phyloP scores from a whole-genome alignment of 108 stramenopile species.

The Parietichytrium sp. region DNA sequence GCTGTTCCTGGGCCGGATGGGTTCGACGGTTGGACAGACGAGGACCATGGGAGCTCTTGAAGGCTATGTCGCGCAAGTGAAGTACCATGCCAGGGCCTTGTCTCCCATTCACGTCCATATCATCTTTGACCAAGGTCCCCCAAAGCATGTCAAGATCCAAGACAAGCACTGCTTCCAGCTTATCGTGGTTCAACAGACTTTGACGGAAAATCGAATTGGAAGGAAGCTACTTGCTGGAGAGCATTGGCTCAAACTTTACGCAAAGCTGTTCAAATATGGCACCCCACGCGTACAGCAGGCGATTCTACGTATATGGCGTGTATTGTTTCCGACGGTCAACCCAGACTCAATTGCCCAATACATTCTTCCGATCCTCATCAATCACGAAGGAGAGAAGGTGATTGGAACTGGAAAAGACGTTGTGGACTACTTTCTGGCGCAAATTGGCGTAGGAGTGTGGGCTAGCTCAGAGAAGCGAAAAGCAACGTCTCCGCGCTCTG shows the following conservation, averaged over 20 bases:
- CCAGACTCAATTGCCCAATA: not conserved
- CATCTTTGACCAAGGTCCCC: conserved; percentile 64
- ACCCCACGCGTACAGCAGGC: conserved; percentile 51
- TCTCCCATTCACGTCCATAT: conserved; percentile 64
- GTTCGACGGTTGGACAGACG: too few relatives aligned
- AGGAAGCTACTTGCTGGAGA: not conserved
- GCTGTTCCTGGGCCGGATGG: too few relatives aligned
- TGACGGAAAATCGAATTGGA: not conserved
- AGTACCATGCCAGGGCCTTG: conserved; percentile 59
- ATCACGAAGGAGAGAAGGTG: not conserved
- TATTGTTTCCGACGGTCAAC: conserved; percentile 39
- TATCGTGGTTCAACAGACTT: not conserved
- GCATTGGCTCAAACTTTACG: not conserved
- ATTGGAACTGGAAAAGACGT: not conserved
- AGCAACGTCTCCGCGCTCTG: not conserved
- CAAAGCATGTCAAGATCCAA: conserved; percentile 13
- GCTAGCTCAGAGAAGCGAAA: not conserved
- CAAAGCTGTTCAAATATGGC: conserved; percentile 22
- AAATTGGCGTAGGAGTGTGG: conserved; percentile 31
- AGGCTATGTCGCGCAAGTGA: conserved; percentile 54
- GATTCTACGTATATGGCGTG: conserved; percentile 43
- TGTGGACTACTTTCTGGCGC: conserved; percentile 13
- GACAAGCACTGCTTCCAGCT: conserved; percentile 18
- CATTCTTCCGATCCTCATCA: not conserved
- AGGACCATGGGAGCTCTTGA: conserved; percentile 56